Conservation (phyloP, 2,329 filamentous ascomycete genomes). For the Hysterium pulicare region DNA sequence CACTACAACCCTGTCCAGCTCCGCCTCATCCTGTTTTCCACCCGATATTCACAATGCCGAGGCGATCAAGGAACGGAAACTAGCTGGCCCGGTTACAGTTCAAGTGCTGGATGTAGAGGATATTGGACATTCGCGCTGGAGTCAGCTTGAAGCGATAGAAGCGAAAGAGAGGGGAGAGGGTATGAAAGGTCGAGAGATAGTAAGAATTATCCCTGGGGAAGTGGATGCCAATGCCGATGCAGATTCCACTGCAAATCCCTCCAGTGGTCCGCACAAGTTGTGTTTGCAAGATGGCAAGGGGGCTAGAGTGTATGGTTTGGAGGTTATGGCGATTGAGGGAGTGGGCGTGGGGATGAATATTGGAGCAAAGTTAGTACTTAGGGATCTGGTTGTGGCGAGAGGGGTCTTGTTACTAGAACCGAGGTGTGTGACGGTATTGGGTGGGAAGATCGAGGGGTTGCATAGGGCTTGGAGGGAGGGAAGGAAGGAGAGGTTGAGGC, state of each 20-base stretch:
- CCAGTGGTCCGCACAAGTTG: slow-evolving; percentile 70
- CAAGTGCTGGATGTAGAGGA: slow-evolving; percentile 88
- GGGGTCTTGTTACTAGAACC: slow-evolving; percentile 78
- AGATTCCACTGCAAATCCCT: slow-evolving; percentile 21
- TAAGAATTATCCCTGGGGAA: slow-evolving; percentile 62
- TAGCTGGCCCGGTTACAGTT: slow-evolving; percentile 65
- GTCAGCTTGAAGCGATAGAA: slow-evolving; percentile 80
- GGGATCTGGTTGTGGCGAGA: slow-evolving; percentile 63
- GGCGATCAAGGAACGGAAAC: slow-evolving; percentile 52
- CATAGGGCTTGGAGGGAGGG: slow-evolving; percentile 74
- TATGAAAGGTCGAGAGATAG: slow-evolving; percentile 74
- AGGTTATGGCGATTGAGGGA: slow-evolving; percentile 64
- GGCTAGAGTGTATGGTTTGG: slow-evolving; percentile 70
- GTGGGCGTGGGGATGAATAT: slow-evolving; percentile 68
- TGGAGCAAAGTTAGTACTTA: slow-evolving; percentile 76
- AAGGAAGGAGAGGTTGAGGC: slow-evolving; percentile 66
- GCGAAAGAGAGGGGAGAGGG: slow-evolving; percentile 68
- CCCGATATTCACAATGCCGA: slow-evolving; percentile 53
- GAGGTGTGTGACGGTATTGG: slow-evolving; percentile 65
- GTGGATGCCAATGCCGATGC: slow-evolving; percentile 38
- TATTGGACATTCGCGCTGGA: slow-evolving; percentile 74
- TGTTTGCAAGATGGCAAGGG: slow-evolving; percentile 70
- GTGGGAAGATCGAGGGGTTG: slow-evolving; percentile 79
- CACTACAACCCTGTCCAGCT: slow-evolving; percentile 53
- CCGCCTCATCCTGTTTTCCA: slow-evolving; percentile 53